Conservation (phyloP, 2,329 filamentous ascomycete species). For the Septoria petroselini region DNA sequence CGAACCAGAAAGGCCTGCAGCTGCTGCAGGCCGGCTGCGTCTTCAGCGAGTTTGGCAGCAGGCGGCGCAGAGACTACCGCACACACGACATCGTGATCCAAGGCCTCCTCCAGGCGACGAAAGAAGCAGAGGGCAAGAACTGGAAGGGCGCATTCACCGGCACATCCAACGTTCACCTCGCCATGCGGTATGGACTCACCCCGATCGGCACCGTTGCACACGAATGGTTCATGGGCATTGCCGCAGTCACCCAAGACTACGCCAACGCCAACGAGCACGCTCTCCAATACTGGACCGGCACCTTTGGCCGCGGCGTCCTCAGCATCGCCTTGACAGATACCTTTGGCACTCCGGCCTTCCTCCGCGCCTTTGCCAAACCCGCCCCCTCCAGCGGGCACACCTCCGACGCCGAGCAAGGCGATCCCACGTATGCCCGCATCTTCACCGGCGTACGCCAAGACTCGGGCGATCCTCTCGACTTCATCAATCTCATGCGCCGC, state of each 20-base stretch:
- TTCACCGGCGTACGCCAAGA: slow-evolving; percentile 87
- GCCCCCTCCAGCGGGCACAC: slow-evolving; percentile 40
- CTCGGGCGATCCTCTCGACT: slow-evolving; percentile 78
- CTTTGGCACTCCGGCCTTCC: slow-evolving; percentile 86
- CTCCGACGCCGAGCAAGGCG: slow-evolving; percentile 19
- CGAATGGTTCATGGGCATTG: slow-evolving; percentile 99
- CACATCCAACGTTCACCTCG: slow-evolving; percentile 95
- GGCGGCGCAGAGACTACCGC: slow-evolving; percentile 86
- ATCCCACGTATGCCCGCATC: slow-evolving; percentile 69
- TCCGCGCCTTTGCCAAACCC: slow-evolving; percentile 75
- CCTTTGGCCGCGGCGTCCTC: slow-evolving; percentile 72
- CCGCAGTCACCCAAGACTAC: slow-evolving; percentile 85
- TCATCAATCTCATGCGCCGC: slow-evolving; percentile 71
- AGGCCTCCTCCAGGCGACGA: slow-evolving; percentile 75
- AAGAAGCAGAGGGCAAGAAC: slow-evolving; percentile 61
- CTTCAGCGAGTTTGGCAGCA: slow-evolving; percentile 90
- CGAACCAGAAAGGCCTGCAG: slow-evolving; percentile 73
- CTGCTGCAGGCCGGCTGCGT: slow-evolving; percentile 80
- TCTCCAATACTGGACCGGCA: slow-evolving; percentile 82
- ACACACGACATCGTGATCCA: slow-evolving; percentile 90
- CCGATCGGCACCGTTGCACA: slow-evolving; percentile 91
- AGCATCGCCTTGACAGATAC: slow-evolving; percentile 93
- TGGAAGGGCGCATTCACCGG: slow-evolving; percentile 73
- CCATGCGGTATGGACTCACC: slow-evolving; percentile 82
- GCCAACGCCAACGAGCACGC: slow-evolving; percentile 78